These are phyloP conservation scores for Oxytropis ochrocephala DNA, from an alignment of 306 rosid species.

Conservation along the genomic window DNA sequence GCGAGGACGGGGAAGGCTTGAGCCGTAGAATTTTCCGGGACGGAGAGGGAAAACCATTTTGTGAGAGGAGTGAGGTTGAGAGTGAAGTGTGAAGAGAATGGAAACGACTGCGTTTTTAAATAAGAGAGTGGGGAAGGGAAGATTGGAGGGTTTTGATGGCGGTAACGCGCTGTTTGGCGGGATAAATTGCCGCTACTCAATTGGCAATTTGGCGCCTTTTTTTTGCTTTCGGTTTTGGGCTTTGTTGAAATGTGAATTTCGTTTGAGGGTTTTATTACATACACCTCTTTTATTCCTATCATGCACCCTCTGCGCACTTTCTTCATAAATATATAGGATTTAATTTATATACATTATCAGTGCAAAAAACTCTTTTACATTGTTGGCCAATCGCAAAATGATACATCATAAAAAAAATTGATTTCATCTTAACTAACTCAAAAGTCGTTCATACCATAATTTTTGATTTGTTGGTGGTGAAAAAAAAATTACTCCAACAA, in stretches of 20 bases:
- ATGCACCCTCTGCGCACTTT: not conserved
- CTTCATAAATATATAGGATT: too few relatives aligned
- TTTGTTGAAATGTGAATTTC: not conserved
- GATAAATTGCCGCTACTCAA: conserved; percentile 28
- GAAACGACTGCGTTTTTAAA: not conserved
- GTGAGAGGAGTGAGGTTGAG: too few relatives aligned
- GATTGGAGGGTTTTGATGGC: not conserved
- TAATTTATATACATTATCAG: too few relatives aligned
- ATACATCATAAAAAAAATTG: too few relatives aligned
- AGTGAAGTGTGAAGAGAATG: not conserved
- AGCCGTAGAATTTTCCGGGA: conserved; percentile 79
- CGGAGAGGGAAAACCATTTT: conserved; percentile 62
- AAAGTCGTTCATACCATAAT: too few relatives aligned
- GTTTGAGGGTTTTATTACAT: not conserved
- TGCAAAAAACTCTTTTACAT: too few relatives aligned
- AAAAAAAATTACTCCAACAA: too few relatives aligned
- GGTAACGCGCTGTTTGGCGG: conserved; percentile 33
- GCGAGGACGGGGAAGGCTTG: conserved; percentile 85
- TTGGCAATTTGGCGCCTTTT: not conserved
- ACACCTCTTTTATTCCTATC: not conserved
- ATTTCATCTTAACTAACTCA: too few relatives aligned
- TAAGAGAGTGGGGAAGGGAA: not conserved
- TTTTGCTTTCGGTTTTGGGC: not conserved
- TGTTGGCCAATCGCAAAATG: too few relatives aligned
- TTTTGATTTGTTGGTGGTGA: too few relatives aligned